These are phyloP conservation scores for slime mould (Dictyostelium discoideum) DNA, from an alignment of 78 protist species.

Conservation along the genomic window dicty_2.7 NC_007090.3:1081501-1082000, in stretches of 20 bases:
- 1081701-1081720: constrained; percentile 40
- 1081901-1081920: background rate
- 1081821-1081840: too few species aligned
- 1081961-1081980: constrained; percentile 44
- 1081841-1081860: background rate
- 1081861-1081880: background rate
- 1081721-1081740: constrained; percentile 57
- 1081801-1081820: background rate
- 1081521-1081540: constrained; percentile 5
- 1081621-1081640: background rate
- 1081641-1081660: background rate
- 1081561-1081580: background rate
- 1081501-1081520: background rate
- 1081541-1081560: constrained; percentile 2
- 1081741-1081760: constrained; percentile 38
- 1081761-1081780: constrained; percentile 39
- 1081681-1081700: background rate
- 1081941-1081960: constrained; percentile 78
- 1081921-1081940: constrained; percentile 19
- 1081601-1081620: constrained; percentile 15
- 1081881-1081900: background rate
- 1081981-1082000: constrained; percentile 57
- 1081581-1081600: background rate
- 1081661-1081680: background rate
- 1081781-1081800: background rate